These are phyloP conservation scores for Mariannaea elegans DNA, from an alignment of 2,329 filamentous ascomycete genomes.

Conservation along the genomic window DNA sequence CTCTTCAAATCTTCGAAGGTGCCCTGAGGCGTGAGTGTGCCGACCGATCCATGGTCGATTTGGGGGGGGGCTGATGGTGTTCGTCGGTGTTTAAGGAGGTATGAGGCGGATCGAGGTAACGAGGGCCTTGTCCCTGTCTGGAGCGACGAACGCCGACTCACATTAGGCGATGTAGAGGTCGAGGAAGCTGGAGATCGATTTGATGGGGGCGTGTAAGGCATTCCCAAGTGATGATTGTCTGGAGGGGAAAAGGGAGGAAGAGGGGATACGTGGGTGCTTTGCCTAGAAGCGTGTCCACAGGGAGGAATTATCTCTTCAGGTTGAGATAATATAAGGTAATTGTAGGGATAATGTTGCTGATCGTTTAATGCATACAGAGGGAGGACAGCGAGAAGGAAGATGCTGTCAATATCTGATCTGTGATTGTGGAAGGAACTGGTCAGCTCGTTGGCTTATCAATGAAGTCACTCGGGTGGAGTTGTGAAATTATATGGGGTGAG, in stretches of 20 bases:
- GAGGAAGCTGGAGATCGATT: constrained; percentile 70
- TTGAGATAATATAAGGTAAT: background rate
- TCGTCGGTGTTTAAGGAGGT: constrained; percentile 70
- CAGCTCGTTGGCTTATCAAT: constrained; percentile 29
- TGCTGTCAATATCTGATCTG: constrained; percentile 32
- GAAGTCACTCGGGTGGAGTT: constrained; percentile 25
- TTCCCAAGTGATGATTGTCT: constrained; percentile 56
- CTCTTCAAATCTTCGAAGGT: constrained; percentile 60
- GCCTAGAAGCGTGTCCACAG: constrained; percentile 33
- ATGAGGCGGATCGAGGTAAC: constrained; percentile 72
- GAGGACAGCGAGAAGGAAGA: constrained; percentile 19
- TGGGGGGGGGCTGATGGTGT: constrained; percentile 57
- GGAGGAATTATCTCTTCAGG: constrained; percentile 19
- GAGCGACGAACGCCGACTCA: constrained; percentile 67
- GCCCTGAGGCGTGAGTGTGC: constrained; percentile 57
- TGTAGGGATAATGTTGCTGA: constrained; percentile 21
- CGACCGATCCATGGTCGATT: constrained; percentile 38
- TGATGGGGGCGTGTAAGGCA: constrained; percentile 89
- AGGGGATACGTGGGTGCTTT: constrained; percentile 37
- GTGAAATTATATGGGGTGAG: constrained; percentile 2
- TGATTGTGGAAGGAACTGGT: constrained; percentile 35
- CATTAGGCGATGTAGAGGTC: constrained; percentile 63
- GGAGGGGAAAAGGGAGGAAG: constrained; percentile 12
- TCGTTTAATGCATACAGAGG: constrained; percentile 32
- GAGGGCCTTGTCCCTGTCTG: constrained; percentile 59